phyloP scores from a whole-genome alignment of 2,329 filamentous ascomycete species.

The Chaetomium strumarium region DNA sequence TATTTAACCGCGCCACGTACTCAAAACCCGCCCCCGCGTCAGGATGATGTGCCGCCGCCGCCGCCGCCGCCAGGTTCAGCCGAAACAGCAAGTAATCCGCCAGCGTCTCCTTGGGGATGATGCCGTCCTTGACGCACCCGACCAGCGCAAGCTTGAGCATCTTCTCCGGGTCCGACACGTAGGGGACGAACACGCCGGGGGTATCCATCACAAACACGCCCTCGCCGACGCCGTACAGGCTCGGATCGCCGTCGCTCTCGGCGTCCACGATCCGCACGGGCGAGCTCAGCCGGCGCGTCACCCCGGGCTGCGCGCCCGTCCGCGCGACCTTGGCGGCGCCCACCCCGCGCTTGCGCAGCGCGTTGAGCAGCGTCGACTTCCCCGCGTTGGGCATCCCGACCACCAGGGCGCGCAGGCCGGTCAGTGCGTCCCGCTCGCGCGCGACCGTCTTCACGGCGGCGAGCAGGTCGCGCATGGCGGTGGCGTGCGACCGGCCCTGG shows the following conservation, averaged over 20 bases:
- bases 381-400: constrained; percentile 98
- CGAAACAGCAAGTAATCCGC: constrained; percentile 88
- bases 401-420: constrained; percentile 77
- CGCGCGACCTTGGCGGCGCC: constrained; percentile 58
- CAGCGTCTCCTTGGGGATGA: constrained; percentile 70
- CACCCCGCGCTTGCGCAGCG: constrained; percentile 65
- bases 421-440: constrained; percentile 52
- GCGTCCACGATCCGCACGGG: constrained; percentile 66
- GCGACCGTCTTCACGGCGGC: constrained; percentile 47
- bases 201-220: constrained; percentile 86
- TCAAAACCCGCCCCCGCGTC: not conserved
- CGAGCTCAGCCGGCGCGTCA: constrained; percentile 79
- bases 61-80: constrained; percentile 55
- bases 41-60: not conserved
- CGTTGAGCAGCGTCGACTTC: constrained; percentile 91
- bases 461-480: constrained; percentile 32
- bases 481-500: constrained; percentile 25
- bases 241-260: constrained; percentile 27
- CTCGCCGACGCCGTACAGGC: constrained; percentile 40
- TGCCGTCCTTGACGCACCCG: constrained; percentile 82
- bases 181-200: constrained; percentile 91
- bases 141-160: constrained; percentile 96
- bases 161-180: constrained; percentile 73
- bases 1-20: constrained; percentile 48
- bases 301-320: constrained; percentile 81